Base-by-base conservation (phyloP, 1,139 yeast species). In the Candida tropicalis region DNA sequence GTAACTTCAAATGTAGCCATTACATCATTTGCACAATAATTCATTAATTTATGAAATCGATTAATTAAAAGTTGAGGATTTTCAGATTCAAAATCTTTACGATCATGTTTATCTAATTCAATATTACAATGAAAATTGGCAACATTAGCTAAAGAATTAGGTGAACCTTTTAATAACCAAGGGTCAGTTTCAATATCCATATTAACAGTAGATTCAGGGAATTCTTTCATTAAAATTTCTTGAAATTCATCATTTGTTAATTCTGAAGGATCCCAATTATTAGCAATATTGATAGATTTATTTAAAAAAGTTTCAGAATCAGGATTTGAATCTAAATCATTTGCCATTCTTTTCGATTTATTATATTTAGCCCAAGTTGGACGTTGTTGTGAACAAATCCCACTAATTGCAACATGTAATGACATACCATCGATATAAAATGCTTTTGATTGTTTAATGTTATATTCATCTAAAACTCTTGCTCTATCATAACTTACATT, bases 361-460 rank as follows among this genome's bases (percentile, higher is more conserved):
- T 74, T 77, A 57, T 78, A 82, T 50, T 81, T 82, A 57, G 80
- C 66, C 90, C 95, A 95, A 18, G 76, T 72, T 0, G 91, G 86
- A 48, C 98, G 68, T 59, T 95, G 99, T 52, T 89, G 82, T 1
- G 98, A 87, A 59, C 97, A 88, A 77, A 95, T 85, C 0, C 99
- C 99, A 41, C 87, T 83, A 1, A 83, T 82, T 0, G 98, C 95
- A 29, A 91, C 83, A 65, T 95, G 99, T 18, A 95, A 68, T 1
- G 98, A 84, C 93, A 93, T 87, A 1, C 96, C 93, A 62, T 95
- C 99, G 44, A 95, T 53, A 56, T 72, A 95, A 62, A 89, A 90
- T 2, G 87, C 87, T 54, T 84, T 81, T 0, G 95, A 73, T 39
- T 74, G 78, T 31, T 70, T 63, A 29, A 93, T 60, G 54, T 77